A percentile compares a stretch with the other conserved stretches of the same genome.
Conservation (phyloP, 164 flowering plant species). For the Berberis vulgaris region DNA sequence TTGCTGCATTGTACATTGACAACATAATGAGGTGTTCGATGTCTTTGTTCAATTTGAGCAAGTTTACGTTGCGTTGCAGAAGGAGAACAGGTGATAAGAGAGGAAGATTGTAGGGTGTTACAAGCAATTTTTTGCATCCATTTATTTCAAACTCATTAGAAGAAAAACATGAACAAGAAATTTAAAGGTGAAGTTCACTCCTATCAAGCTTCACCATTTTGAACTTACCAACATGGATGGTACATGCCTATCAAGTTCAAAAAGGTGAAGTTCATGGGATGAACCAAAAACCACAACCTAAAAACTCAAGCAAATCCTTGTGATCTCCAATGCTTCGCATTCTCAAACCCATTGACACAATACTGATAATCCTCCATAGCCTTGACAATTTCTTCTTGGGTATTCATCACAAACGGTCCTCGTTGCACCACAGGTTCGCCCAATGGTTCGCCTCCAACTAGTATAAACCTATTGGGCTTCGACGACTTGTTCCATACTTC, state of each 20-base stretch:
- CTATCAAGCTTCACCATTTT: no score
- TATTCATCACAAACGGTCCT: slow-evolving; percentile 96
- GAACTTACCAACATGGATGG: neutral
- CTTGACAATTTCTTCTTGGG: slow-evolving; percentile 68
- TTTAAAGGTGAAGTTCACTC: no score
- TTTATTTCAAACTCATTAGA: no score
- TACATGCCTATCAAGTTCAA: neutral
- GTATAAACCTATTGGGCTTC: slow-evolving; percentile 43
- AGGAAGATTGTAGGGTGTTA: no score
- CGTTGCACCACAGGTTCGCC: slow-evolving; percentile 61
- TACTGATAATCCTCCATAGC: slow-evolving; percentile 63
- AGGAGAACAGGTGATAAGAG: no score
- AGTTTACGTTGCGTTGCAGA: no score
- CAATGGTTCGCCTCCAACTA: slow-evolving; percentile 74
- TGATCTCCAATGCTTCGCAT: slow-evolving; percentile 51
- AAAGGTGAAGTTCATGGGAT: no score
- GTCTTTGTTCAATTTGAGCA: no score
- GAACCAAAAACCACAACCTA: neutral
- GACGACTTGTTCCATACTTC: slow-evolving; percentile 65
- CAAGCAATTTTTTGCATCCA: no score
- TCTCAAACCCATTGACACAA: slow-evolving; percentile 68
- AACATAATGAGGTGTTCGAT: no score
- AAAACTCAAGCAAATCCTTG: neutral
- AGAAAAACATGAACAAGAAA: no score
- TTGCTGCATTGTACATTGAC: no score